Evolutionary conservation across 805 yeast genomes (phyloP), one percentile per base, ranked within the genome.

Genomic region (Debaryomyces maramus): DNA sequence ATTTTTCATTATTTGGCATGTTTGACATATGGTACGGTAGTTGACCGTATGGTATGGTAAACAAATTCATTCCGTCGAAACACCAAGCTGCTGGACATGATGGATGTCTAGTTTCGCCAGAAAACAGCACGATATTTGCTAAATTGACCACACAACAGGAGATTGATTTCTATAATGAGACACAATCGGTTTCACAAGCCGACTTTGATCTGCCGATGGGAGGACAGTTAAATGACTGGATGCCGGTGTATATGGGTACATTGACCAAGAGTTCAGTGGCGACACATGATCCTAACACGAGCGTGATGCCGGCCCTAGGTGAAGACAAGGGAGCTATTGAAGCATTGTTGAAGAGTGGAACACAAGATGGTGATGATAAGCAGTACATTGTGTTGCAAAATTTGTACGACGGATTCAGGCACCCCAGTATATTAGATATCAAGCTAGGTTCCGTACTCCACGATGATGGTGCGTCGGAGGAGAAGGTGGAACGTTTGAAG

Each of bases 71-170:
- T 4, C 51, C 52, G 7, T 44, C 60, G 8, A 38, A 40, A n/a
- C 87, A 85, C 54, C 85, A 81, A 61, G 98, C 93, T 3, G 98
- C 97, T 0, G 99, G 99, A 5, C 99, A 91, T 54, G 86, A 73
- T 5, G 98, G 96, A 0, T 77, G 85, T 3, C 50, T 88, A 39
- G 75, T 78, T 4, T 48, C 53, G 8, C 80, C 80, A 46, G 73
- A 60, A 5, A 77, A 76, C 29, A 95, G 89, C 0, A 62, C 78
- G 6, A 64, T 91, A 11, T 84, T 90, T 48, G 77, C 87, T 40
- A 91, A 93, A 60, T 81, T 83, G 0, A 70, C 90, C 0, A 56
- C 65, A 0, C 61, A 60, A 18, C 80, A 78, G 48, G 99, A 91
- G 60, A 60, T 85, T 20, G 81, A 77, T n/a, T 93, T 93, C 60